Percentiles rank a stretch among this genome's conserved stretches.
Evolutionary conservation across 805 yeast species (phyloP).

Genomic region (Isabelozyma rhagii): DNA sequence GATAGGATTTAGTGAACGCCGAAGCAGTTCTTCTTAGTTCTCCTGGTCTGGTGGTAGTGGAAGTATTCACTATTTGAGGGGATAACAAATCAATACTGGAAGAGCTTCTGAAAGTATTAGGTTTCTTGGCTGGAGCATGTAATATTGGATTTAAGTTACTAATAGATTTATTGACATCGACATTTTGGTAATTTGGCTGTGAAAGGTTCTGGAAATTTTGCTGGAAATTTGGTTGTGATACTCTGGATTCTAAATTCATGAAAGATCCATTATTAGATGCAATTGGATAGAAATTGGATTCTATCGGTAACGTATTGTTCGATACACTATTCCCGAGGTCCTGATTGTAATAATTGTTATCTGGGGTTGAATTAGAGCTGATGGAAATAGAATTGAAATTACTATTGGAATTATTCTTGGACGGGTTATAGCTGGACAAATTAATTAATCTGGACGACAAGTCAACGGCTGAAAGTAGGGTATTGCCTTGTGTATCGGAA

Average conservation of each 20-base stretch:
- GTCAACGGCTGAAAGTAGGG: neutral
- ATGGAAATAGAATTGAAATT: neutral
- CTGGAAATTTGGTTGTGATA: neutral
- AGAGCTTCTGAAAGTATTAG: neutral
- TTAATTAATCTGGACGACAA: neutral
- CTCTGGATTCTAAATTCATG: neutral
- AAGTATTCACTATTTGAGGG: slow-evolving; percentile 17
- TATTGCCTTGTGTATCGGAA: neutral
- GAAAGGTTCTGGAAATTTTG: neutral
- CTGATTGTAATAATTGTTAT: neutral
- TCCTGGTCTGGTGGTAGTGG: neutral
- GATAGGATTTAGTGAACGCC: slow-evolving; percentile 38
- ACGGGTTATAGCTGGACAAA: neutral
- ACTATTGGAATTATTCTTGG: neutral
- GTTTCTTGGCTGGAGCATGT: neutral
- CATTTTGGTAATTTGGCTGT: neutral
- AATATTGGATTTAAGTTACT: neutral
- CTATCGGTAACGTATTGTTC: neutral
- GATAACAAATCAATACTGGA: slow-evolving; percentile 21
- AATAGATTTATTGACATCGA: neutral
- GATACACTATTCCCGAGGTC: neutral
- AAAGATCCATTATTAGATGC: neutral
- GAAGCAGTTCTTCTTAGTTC: slow-evolving; percentile 3
- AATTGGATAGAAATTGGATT: neutral
- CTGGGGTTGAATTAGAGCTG: neutral